Evolutionary conservation across 176 grass and related monocot genomes (phyloP), one percentile per base, ranked within the genome.

Genomic region (Aegilops sharonensis): DNA sequence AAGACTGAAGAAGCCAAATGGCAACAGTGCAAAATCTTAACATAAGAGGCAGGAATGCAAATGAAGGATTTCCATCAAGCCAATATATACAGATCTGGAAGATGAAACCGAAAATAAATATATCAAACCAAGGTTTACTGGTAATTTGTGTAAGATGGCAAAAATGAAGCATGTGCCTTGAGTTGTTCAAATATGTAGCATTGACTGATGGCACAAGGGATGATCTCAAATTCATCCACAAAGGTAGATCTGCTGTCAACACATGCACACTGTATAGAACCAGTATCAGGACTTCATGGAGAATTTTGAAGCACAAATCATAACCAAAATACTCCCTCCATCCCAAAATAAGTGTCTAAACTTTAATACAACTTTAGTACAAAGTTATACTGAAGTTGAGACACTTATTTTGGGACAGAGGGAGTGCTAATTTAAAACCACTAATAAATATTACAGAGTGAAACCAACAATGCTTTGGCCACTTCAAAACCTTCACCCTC

Each of bases 141-240:
- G 8, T 63, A 63, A 63, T 63, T 23, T 25, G 60, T 63, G 60
- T 11, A 25, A 59, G 50, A 60, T 9, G 17, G 17, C n/a, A 10
- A 24, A 63, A 63, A 63, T n/a, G 3, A 63, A 63, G 60, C n/a
- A 0, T 63, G 9, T 63, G n/a, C 9, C 9, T 24, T 63, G 21
- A 63, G 60, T 9, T 63, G n/a, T 63, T 23, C 70, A 67, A 8
- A 81, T 10, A 61, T 77, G 42, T 20, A 70, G 3, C 14, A 77
- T 64, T 78, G 21, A 77, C 47, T 13, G 36, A 70, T 86, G 48
- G 83, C 78, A 89, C 9, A 60, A 47, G 20, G 47, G 11, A 64
- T 40, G 21, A 50, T 73, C 4, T 72, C 0, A 42, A 42, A 42
- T 42, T 42, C 39, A 42, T 9, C 9, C 62, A 89, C 8, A 59